A percentile compares a stretch with the other conserved stretches of the same genome.
Evolutionary conservation across 2,329 filamentous ascomycete species (phyloP).

Genomic region (Aspergillus aculeatus): DNA sequence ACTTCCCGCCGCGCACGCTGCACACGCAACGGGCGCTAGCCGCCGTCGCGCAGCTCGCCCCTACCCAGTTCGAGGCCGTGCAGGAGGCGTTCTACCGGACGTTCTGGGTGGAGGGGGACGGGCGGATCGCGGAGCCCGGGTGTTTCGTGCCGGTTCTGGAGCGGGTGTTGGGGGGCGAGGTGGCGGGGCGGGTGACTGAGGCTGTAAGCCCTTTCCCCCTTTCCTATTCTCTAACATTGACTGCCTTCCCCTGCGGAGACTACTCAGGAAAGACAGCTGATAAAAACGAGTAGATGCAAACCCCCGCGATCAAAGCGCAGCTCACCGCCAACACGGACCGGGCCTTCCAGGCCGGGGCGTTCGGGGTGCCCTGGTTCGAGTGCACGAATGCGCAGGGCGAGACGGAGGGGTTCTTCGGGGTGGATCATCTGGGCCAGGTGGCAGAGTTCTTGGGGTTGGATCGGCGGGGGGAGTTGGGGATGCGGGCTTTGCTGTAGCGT

Average conservation of each 20-base stretch:
- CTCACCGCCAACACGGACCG: constrained; percentile 52
- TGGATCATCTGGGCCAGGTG: constrained; percentile 60
- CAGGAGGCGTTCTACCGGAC: constrained; percentile 51
- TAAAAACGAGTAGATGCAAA: constrained; percentile 18
- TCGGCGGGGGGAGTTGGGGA: constrained; percentile 27
- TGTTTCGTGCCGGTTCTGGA: constrained; percentile 47
- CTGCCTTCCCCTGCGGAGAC: neutral
- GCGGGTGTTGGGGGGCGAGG: constrained; percentile 46
- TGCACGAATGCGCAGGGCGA: constrained; percentile 55
- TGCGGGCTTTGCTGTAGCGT: constrained; percentile 28
- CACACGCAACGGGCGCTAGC: constrained; percentile 53
- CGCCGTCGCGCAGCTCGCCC: constrained; percentile 46
- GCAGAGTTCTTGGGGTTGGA: constrained; percentile 55
- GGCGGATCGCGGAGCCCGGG: constrained; percentile 46
- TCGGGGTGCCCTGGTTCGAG: constrained; percentile 61
- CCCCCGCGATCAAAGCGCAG: constrained; percentile 47
- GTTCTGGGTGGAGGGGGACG: constrained; percentile 53
- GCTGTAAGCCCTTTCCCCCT: constrained; percentile 32
- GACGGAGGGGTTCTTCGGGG: constrained; percentile 58
- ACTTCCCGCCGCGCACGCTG: constrained; percentile 56
- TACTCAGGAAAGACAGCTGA: no score
- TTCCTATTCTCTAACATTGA: neutral
- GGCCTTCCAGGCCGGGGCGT: constrained; percentile 55
- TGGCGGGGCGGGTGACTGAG: constrained; percentile 43
- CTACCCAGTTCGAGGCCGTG: constrained; percentile 41